Evolutionary conservation across 305 asterid species (phyloP), one percentile per base, ranked within the genome.

Genomic region (Ruellia speciosa): DNA sequence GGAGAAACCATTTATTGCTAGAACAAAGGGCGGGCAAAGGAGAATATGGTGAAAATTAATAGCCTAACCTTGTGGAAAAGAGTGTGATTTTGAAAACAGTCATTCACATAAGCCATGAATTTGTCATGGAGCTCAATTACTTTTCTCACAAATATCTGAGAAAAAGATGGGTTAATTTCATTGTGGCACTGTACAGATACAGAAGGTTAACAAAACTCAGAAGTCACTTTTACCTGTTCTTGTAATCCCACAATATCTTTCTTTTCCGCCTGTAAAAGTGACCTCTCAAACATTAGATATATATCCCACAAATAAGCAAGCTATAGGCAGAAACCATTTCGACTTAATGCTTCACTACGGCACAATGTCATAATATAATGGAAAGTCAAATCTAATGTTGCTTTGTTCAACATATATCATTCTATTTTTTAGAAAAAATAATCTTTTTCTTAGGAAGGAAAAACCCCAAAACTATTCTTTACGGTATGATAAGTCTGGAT

Each of bases 61-160:
- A 70, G 59, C 59, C 83, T 65, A 66, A 90, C 97, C 58, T 88
- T 92, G 75, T 92, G 95, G 77, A 92, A 92, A 63, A 92, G 95
- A 3, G 95, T 78, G 81, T 88, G 90, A 56, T 92, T 92, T 66
- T 71, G 78, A 59, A 88, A 88, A 69, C 97, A 92, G 65, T 75
- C 83, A 46, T 78, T 86, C 56, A 92, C 99, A 67, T 88, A 88
- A 40, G 90, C 81, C 77, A 92, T 81, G 85, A 72, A 92, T 74
- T 92, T 92, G 83, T 92, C 97, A 57, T 88, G 97, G 63, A 88
- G 81, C 73, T 88, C 96, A 49, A 92, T 88, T 43, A 92, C 95
- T 75, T 86, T 88, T 62, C 94, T 75, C 56, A 92, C 96, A 77
- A 86, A 92, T 56, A 84, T 76, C 97, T 90, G 85, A 64, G 45